A percentile compares a stretch with the other conserved stretches of the same genome.
These are phyloP conservation scores for Circinella minor DNA, from an alignment of 371 early-diverging fungal species.

Conservation along the genomic window DNA sequence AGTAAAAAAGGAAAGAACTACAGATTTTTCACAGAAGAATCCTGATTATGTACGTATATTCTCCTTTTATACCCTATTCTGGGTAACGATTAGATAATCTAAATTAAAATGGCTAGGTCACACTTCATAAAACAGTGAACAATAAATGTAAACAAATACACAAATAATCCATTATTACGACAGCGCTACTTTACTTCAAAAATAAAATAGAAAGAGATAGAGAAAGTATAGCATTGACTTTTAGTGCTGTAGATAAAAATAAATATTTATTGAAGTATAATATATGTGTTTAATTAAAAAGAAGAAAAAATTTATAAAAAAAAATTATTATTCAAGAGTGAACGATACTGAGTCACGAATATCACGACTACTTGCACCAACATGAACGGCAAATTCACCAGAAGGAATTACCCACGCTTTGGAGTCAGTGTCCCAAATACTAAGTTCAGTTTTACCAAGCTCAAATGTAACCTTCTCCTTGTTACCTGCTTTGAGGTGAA, in stretches of 20 bases:
- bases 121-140: not conserved
- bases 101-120: not conserved
- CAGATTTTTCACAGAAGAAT: too few species aligned
- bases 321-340: conserved; percentile 1
- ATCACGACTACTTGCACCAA: conserved; percentile 53
- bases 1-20: too few species aligned
- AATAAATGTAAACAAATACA: too few species aligned
- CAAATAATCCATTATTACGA: too few species aligned
- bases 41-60: not conserved
- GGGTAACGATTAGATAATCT: not conserved
- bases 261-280: not conserved
- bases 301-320: conserved; percentile 8
- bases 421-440: conserved; percentile 35
- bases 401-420: conserved; percentile 34
- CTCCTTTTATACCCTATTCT: not conserved
- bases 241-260: too few species aligned
- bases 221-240: too few species aligned
- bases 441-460: conserved; percentile 29
- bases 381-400: conserved; percentile 40
- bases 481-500: conserved; percentile 28
- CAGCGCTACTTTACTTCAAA: too few species aligned
- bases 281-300: not conserved
- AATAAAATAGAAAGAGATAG: too few species aligned
- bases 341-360: conserved; percentile 24
- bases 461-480: conserved; percentile 32